Evolutionary conservation across 257 asterid species (phyloP), one percentile per base, ranked within the genome.

Genomic region (Ilex aquifolium): DNA sequence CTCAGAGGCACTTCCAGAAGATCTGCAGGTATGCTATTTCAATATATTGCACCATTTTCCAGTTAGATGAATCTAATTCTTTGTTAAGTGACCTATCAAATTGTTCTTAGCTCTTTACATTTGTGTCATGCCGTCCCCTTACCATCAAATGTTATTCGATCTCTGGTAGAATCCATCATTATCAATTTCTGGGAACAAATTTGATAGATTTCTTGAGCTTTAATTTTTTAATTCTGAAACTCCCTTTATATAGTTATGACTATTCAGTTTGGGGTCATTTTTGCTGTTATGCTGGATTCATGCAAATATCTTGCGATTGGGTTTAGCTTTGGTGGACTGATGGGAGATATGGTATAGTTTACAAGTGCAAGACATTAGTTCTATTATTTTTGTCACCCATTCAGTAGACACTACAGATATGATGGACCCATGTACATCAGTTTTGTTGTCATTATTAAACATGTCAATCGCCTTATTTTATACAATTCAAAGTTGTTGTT

Each of bases 1-100:
- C 70, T 89, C 97, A 65, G 97, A 92, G 75, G 90, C 77, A 62
- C 95, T 92, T 59, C 78, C 88, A 39, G 85, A 80, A 6, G 97
- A 92, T 64, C 63, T 87, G 79, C 90, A 79, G 83, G 86, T 81
- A 50, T 31, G 53, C 46, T 10, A 6, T 31, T 48, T 56, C 62
- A 31, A 9, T 27, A 7, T 46, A 44, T 40, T 16, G 52, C 12
- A 40, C 16, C 17, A 6, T 31, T 68, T 15, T 31, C 55, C n/a
- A 11, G 44, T 10, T 53, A 32, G n/a, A 27, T 13, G 14, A 53
- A 3, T 14, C 12, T 36, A 32, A 16, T 59, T 10, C 31, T 59
- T 16, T 15, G 30, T 14, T 46, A 30, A 39, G 29, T 9, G 59
- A 32, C 31, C 21, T 29, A 17, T 50, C 56, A 29, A 40, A 29